phyloP scores from a whole-genome alignment of 768 basidiomycete genomes.

The Collybiopsis confluens region DNA sequence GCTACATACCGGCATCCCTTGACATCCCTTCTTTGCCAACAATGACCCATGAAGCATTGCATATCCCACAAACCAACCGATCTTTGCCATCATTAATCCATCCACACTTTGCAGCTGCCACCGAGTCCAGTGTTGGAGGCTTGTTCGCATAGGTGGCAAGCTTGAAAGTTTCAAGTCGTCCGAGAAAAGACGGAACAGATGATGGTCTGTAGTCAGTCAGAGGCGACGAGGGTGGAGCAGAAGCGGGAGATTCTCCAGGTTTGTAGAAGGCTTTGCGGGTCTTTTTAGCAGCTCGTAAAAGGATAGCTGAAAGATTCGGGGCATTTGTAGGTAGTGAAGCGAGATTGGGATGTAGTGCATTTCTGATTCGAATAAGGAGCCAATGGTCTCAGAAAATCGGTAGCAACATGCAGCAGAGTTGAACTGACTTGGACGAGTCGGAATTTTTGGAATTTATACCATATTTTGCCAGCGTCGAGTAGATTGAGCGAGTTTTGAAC shows the following conservation, averaged over 20 bases:
- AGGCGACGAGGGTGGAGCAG: constrained; percentile 25
- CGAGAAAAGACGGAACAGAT: constrained; percentile 67
- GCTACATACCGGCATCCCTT: constrained; percentile 69
- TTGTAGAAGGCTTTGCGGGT: constrained; percentile 48
- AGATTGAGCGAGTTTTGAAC: constrained; percentile 55
- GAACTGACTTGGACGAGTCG: constrained; percentile 21
- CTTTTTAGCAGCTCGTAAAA: constrained; percentile 59
- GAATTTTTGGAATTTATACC: constrained; percentile 55
- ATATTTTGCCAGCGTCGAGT: constrained; percentile 77
- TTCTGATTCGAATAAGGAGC: constrained; percentile 10
- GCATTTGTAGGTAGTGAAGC: constrained; percentile 46
- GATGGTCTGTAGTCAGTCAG: constrained; percentile 73
- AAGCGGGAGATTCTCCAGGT: constrained; percentile 23
- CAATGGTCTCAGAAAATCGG: constrained; percentile 4
- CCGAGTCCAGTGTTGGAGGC: constrained; percentile 67
- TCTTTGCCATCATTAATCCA: constrained; percentile 86
- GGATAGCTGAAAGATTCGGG: constrained; percentile 68
- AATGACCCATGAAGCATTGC: constrained; percentile 70
- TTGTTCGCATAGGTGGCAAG: constrained; percentile 79
- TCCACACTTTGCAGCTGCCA: constrained; percentile 77
- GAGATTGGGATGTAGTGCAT: constrained; percentile 7
- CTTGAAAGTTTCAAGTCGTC: constrained; percentile 73
- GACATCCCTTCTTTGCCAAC: constrained; percentile 66
- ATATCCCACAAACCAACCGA: constrained; percentile 68
- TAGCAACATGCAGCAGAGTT: constrained; percentile 1